Conservation (phyloP, 2,329 filamentous ascomycete genomes). For the Zymoseptoria pseudotritici region DNA sequence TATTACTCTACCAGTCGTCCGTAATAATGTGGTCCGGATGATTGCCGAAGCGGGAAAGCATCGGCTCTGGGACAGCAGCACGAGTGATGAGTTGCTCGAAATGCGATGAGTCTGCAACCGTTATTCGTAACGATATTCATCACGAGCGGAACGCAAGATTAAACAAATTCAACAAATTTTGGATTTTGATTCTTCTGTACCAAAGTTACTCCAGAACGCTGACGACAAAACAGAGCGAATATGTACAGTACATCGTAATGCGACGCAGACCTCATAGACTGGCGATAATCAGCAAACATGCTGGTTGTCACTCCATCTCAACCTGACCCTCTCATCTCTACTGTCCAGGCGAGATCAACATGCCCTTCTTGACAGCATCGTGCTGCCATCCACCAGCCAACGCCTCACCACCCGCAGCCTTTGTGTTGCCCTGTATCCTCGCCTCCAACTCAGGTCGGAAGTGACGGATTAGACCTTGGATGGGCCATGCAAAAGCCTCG, state of each 20-base stretch:
- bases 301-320: background rate
- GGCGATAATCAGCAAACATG: background rate
- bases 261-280: background rate
- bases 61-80: background rate
- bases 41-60: background rate
- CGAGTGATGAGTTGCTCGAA: background rate
- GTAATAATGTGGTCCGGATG: background rate
- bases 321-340: constrained; percentile 38
- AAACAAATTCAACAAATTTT: background rate
- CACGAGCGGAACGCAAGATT: background rate
- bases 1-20: too few species aligned
- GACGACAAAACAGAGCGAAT: background rate
- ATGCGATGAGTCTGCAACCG: background rate
- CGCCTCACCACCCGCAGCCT: constrained; percentile 63
- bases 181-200: background rate
- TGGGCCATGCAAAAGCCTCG: constrained; percentile 96
- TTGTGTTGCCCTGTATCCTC: constrained; percentile 72
- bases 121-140: too few species aligned
- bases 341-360: constrained; percentile 82
- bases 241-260: background rate
- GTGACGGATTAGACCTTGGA: constrained; percentile 96
- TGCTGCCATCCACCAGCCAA: constrained; percentile 85
- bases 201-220: background rate
- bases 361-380: constrained; percentile 66
- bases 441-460: constrained; percentile 94